Evolutionary conservation across 352 stramenopile genomes (phyloP).

Genomic region (Globisporangium acanthophoron): DNA sequence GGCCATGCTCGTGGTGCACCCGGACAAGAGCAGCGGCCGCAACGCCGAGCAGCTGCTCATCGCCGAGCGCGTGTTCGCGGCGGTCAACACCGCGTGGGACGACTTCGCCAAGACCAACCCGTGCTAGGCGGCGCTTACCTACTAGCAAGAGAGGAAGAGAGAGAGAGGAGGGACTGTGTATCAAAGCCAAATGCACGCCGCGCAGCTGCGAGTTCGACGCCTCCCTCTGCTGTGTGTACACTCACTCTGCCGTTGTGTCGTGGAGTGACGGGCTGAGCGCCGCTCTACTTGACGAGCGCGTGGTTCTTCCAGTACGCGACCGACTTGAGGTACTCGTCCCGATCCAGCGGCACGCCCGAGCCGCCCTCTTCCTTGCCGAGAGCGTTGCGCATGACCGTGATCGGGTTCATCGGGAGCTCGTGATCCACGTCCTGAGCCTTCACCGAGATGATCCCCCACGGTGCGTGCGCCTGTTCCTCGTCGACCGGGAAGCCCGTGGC

Average conservation of each 20-base stretch:
- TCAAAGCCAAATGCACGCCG: not conserved
- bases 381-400: conserved; percentile 98
- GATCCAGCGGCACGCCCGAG: conserved; percentile 78
- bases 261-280: not conserved
- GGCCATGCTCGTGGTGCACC: conserved; percentile 91
- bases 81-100: conserved; percentile 88
- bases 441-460: conserved; percentile 95
- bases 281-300: conserved; percentile 65
- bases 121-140: conserved; percentile 22
- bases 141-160: not conserved
- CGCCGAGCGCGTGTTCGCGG: conserved; percentile 87
- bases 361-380: conserved; percentile 94
- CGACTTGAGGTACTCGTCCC: conserved; percentile 72
- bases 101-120: conserved; percentile 78
- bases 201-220: too few species aligned
- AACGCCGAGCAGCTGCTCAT: conserved; percentile 87
- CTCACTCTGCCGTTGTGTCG: not conserved
- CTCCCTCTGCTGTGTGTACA: not conserved
- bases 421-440: conserved; percentile 95
- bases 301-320: conserved; percentile 87
- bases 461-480: conserved; percentile 50
- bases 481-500: conserved; percentile 50
- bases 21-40: conserved; percentile 84
- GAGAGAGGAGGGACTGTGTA: not conserved
- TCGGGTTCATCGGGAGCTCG: conserved; percentile 98